A percentile compares a stretch with the other conserved stretches of the same genome.
Evolutionary conservation across 371 early-diverging fungal genomes (phyloP).

Genomic region (Lichtheimia hyalospora): DNA sequence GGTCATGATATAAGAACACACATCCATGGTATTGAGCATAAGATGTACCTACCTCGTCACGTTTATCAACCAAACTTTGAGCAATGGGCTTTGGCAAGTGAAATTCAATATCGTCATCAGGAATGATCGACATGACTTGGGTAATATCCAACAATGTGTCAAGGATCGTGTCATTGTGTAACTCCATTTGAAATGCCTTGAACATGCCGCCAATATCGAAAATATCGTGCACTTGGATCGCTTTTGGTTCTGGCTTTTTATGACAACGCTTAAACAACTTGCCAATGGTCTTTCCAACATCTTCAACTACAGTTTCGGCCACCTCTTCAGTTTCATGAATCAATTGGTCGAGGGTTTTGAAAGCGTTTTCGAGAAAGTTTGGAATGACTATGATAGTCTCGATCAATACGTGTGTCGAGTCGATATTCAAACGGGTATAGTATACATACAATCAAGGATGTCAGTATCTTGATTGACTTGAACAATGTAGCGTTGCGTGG

Average conservation of each 20-base stretch:
- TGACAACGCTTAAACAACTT: background rate
- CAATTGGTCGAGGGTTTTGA: constrained; percentile 23
- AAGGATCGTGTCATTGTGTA: constrained; percentile 17
- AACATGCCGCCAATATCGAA: constrained; percentile 28
- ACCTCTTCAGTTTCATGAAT: constrained; percentile 23
- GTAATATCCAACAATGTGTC: constrained; percentile 9
- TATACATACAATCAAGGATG: constrained; percentile 30
- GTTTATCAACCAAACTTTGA: constrained; percentile 19
- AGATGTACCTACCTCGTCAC: constrained; percentile 13
- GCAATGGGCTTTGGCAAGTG: constrained; percentile 3
- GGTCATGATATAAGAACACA: background rate
- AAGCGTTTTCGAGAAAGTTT: background rate
- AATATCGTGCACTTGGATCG: constrained; percentile 26
- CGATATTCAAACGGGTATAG: background rate
- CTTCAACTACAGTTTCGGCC: constrained; percentile 6
- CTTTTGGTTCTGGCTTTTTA: background rate
- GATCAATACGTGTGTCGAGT: background rate
- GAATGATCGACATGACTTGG: constrained; percentile 32
- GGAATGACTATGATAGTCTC: background rate
- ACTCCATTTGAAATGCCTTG: constrained; percentile 26
- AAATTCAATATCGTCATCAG: constrained; percentile 37
- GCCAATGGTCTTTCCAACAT: constrained; percentile 7
- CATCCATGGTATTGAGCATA: background rate
- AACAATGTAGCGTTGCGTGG: constrained; percentile 18
- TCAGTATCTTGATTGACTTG: constrained; percentile 25